Evolutionary conservation across 2,329 filamentous ascomycete genomes (phyloP).

Genomic region (Microcyclospora tardicrescens): DNA sequence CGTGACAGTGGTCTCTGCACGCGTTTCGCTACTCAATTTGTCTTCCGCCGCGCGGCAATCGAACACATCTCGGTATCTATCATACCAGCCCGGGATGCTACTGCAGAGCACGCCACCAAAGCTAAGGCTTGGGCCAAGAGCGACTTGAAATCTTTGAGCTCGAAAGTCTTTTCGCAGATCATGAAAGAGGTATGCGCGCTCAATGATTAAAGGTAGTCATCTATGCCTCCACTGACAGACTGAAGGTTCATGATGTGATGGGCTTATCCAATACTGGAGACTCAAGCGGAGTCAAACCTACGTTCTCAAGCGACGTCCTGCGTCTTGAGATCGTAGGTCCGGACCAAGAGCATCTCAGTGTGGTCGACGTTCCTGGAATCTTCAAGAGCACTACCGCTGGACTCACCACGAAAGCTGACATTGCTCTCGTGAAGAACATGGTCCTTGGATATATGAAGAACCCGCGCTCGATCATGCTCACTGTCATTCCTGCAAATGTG

Average conservation of each 20-base stretch:
- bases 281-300: slow-evolving; percentile 4
- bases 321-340: slow-evolving; percentile 19
- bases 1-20: slow-evolving; percentile 44
- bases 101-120: slow-evolving; percentile 4
- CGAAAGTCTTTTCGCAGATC: slow-evolving; percentile 10
- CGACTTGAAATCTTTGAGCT: slow-evolving; percentile 6
- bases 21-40: slow-evolving; percentile 23
- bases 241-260: slow-evolving; percentile 9
- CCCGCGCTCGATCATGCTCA: slow-evolving; percentile 28
- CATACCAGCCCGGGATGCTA: slow-evolving; percentile 9
- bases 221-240: neutral
- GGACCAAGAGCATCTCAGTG: slow-evolving; percentile 15
- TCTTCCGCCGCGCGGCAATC: slow-evolving; percentile 10
- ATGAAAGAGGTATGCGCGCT: slow-evolving; percentile 10
- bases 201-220: neutral
- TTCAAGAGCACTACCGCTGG: slow-evolving; percentile 24
- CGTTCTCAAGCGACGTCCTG: slow-evolving; percentile 20
- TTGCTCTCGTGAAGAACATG: slow-evolving; percentile 26
- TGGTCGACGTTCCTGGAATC: slow-evolving; percentile 21
- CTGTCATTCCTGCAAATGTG: slow-evolving; percentile 31
- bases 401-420: slow-evolving; percentile 26
- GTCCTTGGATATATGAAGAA: slow-evolving; percentile 29
- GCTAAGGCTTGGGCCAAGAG: slow-evolving; percentile 5
- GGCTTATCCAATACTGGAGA: slow-evolving; percentile 3
- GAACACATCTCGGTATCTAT: slow-evolving; percentile 9